phyloP scores from a whole-genome alignment of 2,329 filamentous ascomycete genomes.

The Coniochaeta sp. region DNA sequence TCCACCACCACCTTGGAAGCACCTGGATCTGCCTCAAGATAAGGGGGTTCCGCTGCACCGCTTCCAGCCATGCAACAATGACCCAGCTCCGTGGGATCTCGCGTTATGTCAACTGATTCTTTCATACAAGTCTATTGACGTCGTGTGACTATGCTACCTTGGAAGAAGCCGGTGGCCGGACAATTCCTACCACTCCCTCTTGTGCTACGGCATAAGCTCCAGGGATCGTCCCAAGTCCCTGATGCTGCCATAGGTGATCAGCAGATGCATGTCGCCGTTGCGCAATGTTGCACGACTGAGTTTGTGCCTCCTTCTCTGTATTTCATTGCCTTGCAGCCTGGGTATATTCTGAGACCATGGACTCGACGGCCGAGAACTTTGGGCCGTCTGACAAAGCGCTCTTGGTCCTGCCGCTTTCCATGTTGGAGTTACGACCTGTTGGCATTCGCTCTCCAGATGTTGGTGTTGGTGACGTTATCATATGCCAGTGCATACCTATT shows the following conservation, averaged over 20 bases:
- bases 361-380: neutral
- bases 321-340: neutral
- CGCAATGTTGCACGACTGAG: neutral
- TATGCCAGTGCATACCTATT: neutral
- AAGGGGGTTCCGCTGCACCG: neutral
- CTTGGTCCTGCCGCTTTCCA: neutral
- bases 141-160: neutral
- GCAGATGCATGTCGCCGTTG: constrained; percentile 3
- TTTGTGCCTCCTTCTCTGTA: neutral
- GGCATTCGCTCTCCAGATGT: neutral
- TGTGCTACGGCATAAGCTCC: neutral
- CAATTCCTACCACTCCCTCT: neutral
- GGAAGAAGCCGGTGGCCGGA: neutral
- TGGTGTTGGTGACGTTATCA: neutral
- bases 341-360: neutral
- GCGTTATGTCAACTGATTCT: neutral
- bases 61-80: neutral
- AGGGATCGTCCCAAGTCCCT: neutral
- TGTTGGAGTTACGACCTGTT: neutral
- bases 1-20: neutral
- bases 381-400: neutral
- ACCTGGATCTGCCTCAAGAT: neutral
- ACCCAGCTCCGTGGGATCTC: neutral
- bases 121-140: constrained; percentile 1
- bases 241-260: neutral